These are phyloP conservation scores for Spergularia marina DNA, from an alignment of 148 eudicot species.

Conservation along the genomic window DNA sequence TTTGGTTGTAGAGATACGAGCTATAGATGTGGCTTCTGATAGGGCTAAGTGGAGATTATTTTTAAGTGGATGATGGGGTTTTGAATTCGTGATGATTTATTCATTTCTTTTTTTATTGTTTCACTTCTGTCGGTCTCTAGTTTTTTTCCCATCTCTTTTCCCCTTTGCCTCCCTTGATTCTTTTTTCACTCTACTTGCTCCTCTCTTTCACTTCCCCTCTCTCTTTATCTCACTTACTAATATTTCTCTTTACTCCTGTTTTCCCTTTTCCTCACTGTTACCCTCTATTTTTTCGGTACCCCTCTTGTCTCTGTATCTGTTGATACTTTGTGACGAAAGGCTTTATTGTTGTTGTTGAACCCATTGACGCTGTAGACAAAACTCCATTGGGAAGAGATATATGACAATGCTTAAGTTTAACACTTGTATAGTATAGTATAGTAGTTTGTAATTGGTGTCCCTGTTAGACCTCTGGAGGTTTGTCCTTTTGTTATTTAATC, in stretches of 20 bases:
- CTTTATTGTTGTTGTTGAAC: no score
- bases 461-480: constrained; percentile 6
- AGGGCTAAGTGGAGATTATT: not conserved
- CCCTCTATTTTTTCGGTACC: not conserved
- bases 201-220: not conserved
- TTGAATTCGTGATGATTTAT: not conserved
- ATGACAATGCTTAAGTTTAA: no score
- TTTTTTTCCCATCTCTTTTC: not conserved
- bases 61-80: not conserved
- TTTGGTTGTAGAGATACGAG: not conserved
- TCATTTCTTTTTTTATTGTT: not conserved
- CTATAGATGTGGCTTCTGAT: no score
- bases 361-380: no score
- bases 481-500: not conserved
- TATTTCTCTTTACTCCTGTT: not conserved
- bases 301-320: no score
- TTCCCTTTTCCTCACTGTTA: not conserved
- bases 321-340: no score
- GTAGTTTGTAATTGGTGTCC: not conserved
- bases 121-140: not conserved
- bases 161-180: not conserved
- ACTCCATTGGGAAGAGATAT: no score
- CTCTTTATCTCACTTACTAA: no score
- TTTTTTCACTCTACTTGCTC: not conserved
- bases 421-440: no score